These are phyloP conservation scores for Botrytis cinerea DNA, from an alignment of 2,329 filamentous ascomycete genomes.

Conservation along the genomic window DNA sequence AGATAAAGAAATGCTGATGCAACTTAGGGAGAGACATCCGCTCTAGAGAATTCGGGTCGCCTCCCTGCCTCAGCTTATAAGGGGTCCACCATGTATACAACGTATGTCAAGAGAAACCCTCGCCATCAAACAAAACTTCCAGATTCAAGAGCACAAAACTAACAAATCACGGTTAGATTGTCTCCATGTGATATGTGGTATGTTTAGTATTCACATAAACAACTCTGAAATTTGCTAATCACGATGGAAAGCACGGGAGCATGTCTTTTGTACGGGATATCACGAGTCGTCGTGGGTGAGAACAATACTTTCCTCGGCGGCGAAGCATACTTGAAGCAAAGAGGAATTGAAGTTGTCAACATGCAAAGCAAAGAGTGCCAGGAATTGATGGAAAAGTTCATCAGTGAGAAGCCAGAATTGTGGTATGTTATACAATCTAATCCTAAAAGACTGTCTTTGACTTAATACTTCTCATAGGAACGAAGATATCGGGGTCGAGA, in stretches of 20 bases:
- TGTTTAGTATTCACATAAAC: constrained; percentile 16
- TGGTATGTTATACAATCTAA: constrained; percentile 52
- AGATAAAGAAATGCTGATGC: background rate
- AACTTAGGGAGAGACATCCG: constrained; percentile 71
- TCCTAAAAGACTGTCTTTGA: background rate
- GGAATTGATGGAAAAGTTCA: constrained; percentile 70
- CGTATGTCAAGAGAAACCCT: constrained; percentile 39
- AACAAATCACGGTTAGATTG: constrained; percentile 44
- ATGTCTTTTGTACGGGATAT: constrained; percentile 73
- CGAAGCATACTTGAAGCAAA: constrained; percentile 66
- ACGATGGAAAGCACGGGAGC: constrained; percentile 59
- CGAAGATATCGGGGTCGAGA: constrained; percentile 58
- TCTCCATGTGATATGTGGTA: constrained; percentile 76
- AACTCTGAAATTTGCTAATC: constrained; percentile 12
- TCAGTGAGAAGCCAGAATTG: constrained; percentile 68
- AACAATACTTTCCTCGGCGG: constrained; percentile 71
- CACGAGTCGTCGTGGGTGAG: constrained; percentile 74
- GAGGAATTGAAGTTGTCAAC: constrained; percentile 73
- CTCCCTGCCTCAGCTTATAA: constrained; percentile 68
- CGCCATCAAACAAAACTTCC: background rate
- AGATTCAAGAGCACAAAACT: background rate
- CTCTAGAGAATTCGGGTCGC: constrained; percentile 73
- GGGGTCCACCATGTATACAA: constrained; percentile 81
- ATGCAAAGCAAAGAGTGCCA: constrained; percentile 65
- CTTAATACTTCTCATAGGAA: constrained; percentile 47